These are phyloP conservation scores for Phytopythium litorale DNA, from an alignment of 352 stramenopile species.

Conservation along the genomic window DNA sequence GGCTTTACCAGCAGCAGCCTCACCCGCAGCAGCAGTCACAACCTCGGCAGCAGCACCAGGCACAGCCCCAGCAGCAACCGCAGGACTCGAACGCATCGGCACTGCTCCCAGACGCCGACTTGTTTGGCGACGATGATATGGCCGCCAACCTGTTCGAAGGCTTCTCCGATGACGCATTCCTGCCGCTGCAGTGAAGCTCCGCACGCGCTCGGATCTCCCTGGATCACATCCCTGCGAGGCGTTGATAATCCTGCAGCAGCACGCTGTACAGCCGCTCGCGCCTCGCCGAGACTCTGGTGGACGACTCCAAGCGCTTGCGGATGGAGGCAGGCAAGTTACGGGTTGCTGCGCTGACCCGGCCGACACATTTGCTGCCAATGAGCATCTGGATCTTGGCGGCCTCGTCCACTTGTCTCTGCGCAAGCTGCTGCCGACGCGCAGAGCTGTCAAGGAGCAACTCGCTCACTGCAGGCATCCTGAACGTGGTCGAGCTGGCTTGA, in stretches of 20 bases:
- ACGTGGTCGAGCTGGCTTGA: background rate
- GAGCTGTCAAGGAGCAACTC: slow-evolving; percentile 52
- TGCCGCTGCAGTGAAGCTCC: slow-evolving; percentile 11
- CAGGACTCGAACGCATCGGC: slow-evolving; percentile 13
- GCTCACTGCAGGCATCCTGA: slow-evolving; percentile 22
- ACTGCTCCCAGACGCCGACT: slow-evolving; percentile 18
- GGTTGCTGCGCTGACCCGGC: slow-evolving; percentile 38
- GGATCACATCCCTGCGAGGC: slow-evolving; percentile 9
- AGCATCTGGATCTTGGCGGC: slow-evolving; percentile 69
- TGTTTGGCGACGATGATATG: slow-evolving; percentile 40
- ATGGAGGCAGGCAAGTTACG: slow-evolving; percentile 52
- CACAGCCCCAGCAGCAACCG: slow-evolving; percentile 17
- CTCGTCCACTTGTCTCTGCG: slow-evolving; percentile 35
- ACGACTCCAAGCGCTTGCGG: slow-evolving; percentile 40
- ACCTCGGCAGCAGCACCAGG: slow-evolving; percentile 18
- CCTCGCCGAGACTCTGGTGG: slow-evolving; percentile 32
- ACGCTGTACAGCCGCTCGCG: slow-evolving; percentile 53
- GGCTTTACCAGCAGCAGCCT: slow-evolving; percentile 10
- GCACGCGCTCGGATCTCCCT: background rate
- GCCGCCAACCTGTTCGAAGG: slow-evolving; percentile 69
- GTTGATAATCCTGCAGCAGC: slow-evolving; percentile 42
- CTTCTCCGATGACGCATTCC: slow-evolving; percentile 67
- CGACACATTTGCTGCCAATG: slow-evolving; percentile 51
- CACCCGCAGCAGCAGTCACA: slow-evolving; percentile 14
- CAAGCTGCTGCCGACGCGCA: slow-evolving; percentile 17